Percentiles rank a stretch among this genome's conserved stretches.
Conservation (phyloP, 805 yeast species). For the Clavispora santaluciae region DNA sequence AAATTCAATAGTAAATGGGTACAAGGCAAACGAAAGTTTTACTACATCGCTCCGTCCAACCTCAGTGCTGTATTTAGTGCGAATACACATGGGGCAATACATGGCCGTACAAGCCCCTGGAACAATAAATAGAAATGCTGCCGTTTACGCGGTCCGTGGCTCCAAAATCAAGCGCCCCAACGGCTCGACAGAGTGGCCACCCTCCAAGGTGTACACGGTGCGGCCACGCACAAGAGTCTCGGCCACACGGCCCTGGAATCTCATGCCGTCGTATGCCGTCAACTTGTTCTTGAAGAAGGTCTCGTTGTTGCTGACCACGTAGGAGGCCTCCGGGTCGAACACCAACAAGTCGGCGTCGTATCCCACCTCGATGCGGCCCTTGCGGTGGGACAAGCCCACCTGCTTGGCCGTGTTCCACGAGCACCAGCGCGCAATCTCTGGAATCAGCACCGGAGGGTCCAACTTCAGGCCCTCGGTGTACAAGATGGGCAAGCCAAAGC, state of each 20-base stretch:
- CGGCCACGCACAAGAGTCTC: slow-evolving; percentile 80
- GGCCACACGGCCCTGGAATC: slow-evolving; percentile 65
- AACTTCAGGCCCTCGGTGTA: slow-evolving; percentile 67
- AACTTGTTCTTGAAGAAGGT: slow-evolving; percentile 80
- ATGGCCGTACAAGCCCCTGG: too few species aligned
- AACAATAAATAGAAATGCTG: too few species aligned
- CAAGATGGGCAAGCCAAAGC: slow-evolving; percentile 78
- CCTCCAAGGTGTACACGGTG: slow-evolving; percentile 52
- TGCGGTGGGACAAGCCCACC: slow-evolving; percentile 66
- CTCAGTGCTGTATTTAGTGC: too few species aligned
- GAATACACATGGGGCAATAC: too few species aligned
- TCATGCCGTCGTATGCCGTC: slow-evolving; percentile 77
- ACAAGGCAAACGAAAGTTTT: too few species aligned
- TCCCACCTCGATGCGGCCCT: slow-evolving; percentile 72
- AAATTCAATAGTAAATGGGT: too few species aligned
- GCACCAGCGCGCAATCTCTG: slow-evolving; percentile 76
- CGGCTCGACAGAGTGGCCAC: slow-evolving; percentile 54
- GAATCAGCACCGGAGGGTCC: slow-evolving; percentile 45
- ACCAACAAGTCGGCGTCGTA: slow-evolving; percentile 85
- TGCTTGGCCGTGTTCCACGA: slow-evolving; percentile 79
- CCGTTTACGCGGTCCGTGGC: slow-evolving; percentile 36
- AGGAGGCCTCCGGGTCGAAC: slow-evolving; percentile 60
- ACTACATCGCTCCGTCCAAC: too few species aligned
- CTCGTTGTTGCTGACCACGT: slow-evolving; percentile 47
- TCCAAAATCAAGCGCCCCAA: slow-evolving; percentile 59